Evolutionary conservation across 2,329 filamentous ascomycete genomes (phyloP).

Genomic region (Coniella lustricola): DNA sequence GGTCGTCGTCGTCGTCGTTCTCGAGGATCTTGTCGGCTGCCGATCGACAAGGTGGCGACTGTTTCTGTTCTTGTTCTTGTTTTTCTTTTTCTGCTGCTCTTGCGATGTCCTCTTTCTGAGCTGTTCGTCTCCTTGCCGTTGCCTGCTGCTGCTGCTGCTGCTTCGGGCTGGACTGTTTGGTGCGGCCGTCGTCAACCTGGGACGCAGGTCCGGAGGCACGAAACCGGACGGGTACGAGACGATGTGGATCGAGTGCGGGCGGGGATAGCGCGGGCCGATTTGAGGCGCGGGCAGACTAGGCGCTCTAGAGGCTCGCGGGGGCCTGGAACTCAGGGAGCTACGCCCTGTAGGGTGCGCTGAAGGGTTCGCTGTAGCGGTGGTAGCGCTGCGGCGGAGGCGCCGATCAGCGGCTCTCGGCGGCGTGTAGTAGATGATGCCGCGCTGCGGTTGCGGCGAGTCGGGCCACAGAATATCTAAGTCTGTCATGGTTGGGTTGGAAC

Average conservation of each 20-base stretch:
- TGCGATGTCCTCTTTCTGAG: too few relatives aligned
- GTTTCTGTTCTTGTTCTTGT: conserved; percentile 24
- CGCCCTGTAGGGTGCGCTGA: too few relatives aligned
- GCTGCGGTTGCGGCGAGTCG: conserved; percentile 12
- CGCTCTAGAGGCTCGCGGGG: too few relatives aligned
- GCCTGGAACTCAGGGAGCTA: too few relatives aligned
- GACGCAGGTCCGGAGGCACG: conserved; percentile 32
- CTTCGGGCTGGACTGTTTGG: too few relatives aligned
- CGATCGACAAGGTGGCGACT: neutral
- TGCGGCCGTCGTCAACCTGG: conserved; percentile 19
- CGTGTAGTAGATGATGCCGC: conserved; percentile 17
- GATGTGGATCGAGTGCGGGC: conserved; percentile 51
- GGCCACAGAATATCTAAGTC: conserved; percentile 6
- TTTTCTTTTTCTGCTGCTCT: too few relatives aligned
- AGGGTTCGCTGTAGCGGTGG: neutral
- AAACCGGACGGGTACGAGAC: conserved; percentile 38
- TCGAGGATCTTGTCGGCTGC: neutral
- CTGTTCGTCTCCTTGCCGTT: too few relatives aligned
- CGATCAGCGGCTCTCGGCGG: conserved; percentile 18
- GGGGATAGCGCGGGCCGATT: conserved; percentile 43
- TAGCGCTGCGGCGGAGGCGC: conserved; percentile 16
- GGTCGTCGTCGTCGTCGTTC: conserved; percentile 11
- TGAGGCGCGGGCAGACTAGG: conserved; percentile 30
- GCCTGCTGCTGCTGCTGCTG: too few relatives aligned
- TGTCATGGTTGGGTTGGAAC: conserved; percentile 11